Base-by-base conservation (phyloP, 2,329 filamentous ascomycete genomes). In the Cercospora citrullina region DNA sequence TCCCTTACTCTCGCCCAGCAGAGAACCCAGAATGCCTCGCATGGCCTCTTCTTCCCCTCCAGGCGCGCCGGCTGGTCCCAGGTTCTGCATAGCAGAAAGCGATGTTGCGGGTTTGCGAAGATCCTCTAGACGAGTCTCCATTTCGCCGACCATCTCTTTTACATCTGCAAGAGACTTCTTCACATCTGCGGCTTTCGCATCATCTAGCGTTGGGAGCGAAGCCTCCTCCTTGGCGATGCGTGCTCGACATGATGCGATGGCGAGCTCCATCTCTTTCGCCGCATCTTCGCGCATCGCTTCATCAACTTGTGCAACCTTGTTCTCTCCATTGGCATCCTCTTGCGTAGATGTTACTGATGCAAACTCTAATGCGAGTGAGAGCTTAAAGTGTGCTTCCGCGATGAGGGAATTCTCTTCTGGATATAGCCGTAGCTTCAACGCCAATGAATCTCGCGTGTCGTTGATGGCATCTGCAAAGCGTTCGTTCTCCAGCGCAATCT, bases 401-500 rank as follows among this genome's bases (percentile, higher is more conserved):
- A 98, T 87, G 62, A 96, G 86, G 74, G 93, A 91, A 14, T 92
- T 93, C 70, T 96, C 92, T 60, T 90, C 85, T 0, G 92, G 86
- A 77, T 92, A 93, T 2, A 98, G 85, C 61, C 91, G 86, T 73
- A 91, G 82, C 80, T 96, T 96, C 75, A 96, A 87, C 48, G 87
- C 87, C 60, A 98, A 87, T 1, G 93, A 89, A 14, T 90, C 87
- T 73, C 89, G 89, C 63, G 92, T 89, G 80, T 99, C 95, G 58
- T 88, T 86, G 63, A 97, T 91, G n/a, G 95, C 94, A 72, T 92
- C 90, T 51, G 87, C 85, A 77, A 97, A 99, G 83, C 91, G 90
- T 81, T 98, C 95, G 73, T 95, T 97, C 82, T 99, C 95, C 30
- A 99, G 85, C n/a, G 91, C 96, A 70, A 99, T 97, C 80, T 99